Evolutionary conservation across 306 rosid genomes (phyloP).

Genomic region (Prunus padus): DNA sequence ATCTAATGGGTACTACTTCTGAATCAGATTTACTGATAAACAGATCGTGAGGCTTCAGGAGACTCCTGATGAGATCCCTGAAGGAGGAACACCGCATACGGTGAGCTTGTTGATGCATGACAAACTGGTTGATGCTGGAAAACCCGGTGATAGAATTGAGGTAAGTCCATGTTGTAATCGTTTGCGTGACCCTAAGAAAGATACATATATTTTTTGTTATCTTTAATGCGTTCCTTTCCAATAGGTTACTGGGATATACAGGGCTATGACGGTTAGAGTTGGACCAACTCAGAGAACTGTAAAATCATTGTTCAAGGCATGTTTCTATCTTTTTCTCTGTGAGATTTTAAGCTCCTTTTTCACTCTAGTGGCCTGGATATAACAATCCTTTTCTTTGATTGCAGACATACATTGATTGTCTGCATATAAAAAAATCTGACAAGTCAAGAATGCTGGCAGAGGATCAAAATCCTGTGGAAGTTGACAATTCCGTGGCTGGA

Average conservation of each 20-base stretch:
- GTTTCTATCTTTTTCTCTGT: conserved; percentile 7
- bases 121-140: conserved; percentile 89
- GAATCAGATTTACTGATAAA: conserved; percentile 81
- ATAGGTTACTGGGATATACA: conserved; percentile 89
- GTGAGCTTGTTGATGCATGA: conserved; percentile 95
- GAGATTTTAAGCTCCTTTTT: conserved; percentile 10
- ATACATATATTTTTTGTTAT: conserved; percentile 16
- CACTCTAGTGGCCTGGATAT: conserved; percentile 17
- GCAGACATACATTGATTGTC: conserved; percentile 95
- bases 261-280: conserved; percentile 95
- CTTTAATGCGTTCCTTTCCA: conserved; percentile 23
- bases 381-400: conserved; percentile 21
- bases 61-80: conserved; percentile 97
- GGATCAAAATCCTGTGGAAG: conserved; percentile 48
- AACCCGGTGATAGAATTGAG: conserved; percentile 99
- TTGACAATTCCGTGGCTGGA: conserved; percentile 39
- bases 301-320: conserved; percentile 87
- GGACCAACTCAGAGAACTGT: conserved; percentile 97
- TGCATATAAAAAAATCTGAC: conserved; percentile 83
- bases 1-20: conserved; percentile 18
- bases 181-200: conserved; percentile 3
- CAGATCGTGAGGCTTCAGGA: conserved; percentile 98
- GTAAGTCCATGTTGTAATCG: conserved; percentile 37
- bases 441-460: conserved; percentile 85
- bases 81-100: conserved; percentile 98